Conservation (phyloP, 2,329 filamentous ascomycete species). For the Amesomyces nigricolor region DNA sequence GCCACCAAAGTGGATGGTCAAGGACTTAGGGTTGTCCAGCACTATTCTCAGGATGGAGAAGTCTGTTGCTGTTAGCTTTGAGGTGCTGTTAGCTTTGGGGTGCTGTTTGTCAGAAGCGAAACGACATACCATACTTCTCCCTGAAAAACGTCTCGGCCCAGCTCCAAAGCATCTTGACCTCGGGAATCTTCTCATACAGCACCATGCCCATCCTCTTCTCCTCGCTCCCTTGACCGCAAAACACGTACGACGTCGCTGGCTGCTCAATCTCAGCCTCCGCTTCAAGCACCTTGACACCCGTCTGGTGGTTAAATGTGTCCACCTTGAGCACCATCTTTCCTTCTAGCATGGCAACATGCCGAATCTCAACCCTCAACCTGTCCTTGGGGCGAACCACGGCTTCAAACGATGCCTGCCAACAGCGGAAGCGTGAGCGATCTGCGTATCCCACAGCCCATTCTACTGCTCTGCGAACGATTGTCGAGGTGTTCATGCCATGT, state of each 20-base stretch:
- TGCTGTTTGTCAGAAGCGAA: conserved; percentile 52
- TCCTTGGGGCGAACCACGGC: neutral
- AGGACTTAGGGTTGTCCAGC: conserved; percentile 96
- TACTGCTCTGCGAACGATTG: neutral
- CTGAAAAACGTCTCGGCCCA: conserved; percentile 93
- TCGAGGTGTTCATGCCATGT: neutral
- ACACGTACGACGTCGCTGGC: conserved; percentile 89
- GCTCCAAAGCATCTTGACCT: conserved; percentile 96
- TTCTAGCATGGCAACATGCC: neutral
- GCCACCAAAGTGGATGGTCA: conserved; percentile 95
- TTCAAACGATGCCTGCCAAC: neutral
- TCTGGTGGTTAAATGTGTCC: neutral
- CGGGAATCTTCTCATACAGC: conserved; percentile 81
- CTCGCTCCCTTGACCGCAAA: conserved; percentile 95
- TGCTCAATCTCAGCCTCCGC: conserved; percentile 96
- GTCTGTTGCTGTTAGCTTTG: conserved; percentile 44
- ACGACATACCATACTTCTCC: conserved; percentile 84
- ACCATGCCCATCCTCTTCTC: conserved; percentile 99
- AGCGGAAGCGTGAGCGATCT: neutral
- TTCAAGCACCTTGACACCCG: conserved; percentile 89
- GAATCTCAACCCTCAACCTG: neutral
- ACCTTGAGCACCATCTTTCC: neutral
- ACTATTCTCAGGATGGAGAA: conserved; percentile 59
- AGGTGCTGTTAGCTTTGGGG: neutral
- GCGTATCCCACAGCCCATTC: neutral